Evolutionary conservation across 2,329 filamentous ascomycete species (phyloP), one percentile per base, ranked within the genome.

Genomic region (Coleophoma cylindrospora): DNA sequence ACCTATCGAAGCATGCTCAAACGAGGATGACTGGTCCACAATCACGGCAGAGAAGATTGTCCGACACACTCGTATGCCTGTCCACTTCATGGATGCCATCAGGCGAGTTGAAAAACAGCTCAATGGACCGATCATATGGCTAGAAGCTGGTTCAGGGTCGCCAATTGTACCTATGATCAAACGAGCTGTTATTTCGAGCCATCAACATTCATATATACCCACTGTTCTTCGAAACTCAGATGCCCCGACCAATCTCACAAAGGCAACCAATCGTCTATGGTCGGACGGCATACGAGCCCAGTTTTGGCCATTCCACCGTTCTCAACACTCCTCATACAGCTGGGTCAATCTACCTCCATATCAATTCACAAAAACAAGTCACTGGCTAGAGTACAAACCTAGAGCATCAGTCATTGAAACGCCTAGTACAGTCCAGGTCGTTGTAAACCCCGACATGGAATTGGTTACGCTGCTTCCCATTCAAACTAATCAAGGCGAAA

Each of bases 131-230:
- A 60, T 56, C 19, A 51, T 58, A 9, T 69, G 60, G 60, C 52
- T 69, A 3, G 67, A 69, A 44, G 66, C 65, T 4, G 66, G 66
- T 2, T 51, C 56, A 2, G 47, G 50, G 19, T 55, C 59, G 10
- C 32, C 55, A 6, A 57, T 64, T 34, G 65, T 64, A 1, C 21
- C 22, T 12, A 68, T 72, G 65, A 68, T 64, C 2, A 32, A 44
- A 9, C 52, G 58, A 2, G 64, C 50, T 32, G n/a, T 51, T 43
- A 13, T 43, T 43, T 19, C 19, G 19, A 4, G 12, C 40, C 13
- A 22, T 36, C 47, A 9, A 43, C 15, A 14, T 43, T 13, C 17
- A n/a, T n/a, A 19, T n/a, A 10, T n/a, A 15, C 14, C n/a, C n/a
- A n/a, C n/a, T n/a, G n/a, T n/a, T n/a, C n/a, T n/a, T n/a, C n/a